Percentiles rank a stretch among this genome's conserved stretches.
Evolutionary conservation across 2,329 filamentous ascomycete genomes (phyloP).

Genomic region (Epichloe gansuensis): DNA sequence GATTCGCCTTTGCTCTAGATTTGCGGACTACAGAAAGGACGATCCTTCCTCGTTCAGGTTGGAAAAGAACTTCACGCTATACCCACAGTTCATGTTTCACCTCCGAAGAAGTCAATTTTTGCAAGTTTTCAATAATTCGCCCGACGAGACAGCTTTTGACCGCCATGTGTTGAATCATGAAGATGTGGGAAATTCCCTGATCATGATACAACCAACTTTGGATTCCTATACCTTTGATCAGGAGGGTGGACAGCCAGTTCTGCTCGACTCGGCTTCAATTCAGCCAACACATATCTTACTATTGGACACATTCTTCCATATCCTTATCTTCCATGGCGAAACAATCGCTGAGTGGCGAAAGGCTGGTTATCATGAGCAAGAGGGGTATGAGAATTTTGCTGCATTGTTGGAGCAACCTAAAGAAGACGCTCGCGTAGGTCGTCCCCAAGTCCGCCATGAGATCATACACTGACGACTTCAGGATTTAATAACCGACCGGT

Average conservation of each 20-base stretch:
- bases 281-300: conserved; percentile 87
- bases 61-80: conserved; percentile 98
- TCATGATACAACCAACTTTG: conserved; percentile 97
- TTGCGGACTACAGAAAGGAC: conserved; percentile 96
- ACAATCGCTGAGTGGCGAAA: conserved; percentile 97
- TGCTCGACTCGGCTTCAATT: conserved; percentile 92
- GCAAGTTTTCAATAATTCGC: conserved; percentile 98
- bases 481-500: conserved; percentile 94
- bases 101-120: conserved; percentile 92
- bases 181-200: conserved; percentile 87
- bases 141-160: conserved; percentile 98
- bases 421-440: conserved; percentile 79
- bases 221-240: conserved; percentile 97
- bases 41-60: conserved; percentile 92
- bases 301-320: conserved; percentile 98
- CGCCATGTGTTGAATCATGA: conserved; percentile 94
- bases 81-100: conserved; percentile 99
- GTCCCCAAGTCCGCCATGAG: neutral
- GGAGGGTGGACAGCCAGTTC: conserved; percentile 82
- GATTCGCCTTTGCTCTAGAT: conserved; percentile 87
- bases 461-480: conserved; percentile 24
- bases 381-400: conserved; percentile 95
- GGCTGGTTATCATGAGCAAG: conserved; percentile 93
- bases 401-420: conserved; percentile 81
- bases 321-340: conserved; percentile 97